phyloP scores from a whole-genome alignment of 495 filamentous ascomycete genomes.

The Entonaema liquescens region DNA sequence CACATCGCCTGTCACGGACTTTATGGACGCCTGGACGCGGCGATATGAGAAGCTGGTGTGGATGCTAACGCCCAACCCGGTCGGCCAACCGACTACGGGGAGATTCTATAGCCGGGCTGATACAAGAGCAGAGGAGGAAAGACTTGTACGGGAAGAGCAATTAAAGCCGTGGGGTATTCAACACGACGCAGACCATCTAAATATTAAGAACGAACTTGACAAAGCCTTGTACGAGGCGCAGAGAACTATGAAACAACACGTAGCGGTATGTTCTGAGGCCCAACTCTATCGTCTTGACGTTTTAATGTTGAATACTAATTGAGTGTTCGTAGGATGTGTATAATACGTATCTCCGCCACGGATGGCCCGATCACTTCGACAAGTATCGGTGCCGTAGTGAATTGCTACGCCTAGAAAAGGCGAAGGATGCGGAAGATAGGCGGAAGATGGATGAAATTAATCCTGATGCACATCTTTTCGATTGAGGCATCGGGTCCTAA shows the following conservation, averaged over 20 bases:
- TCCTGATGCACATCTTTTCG: constrained; percentile 3
- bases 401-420: constrained; percentile 4
- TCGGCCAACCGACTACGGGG: neutral
- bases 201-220: neutral
- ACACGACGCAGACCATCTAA: neutral
- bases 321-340: constrained; percentile 9
- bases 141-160: neutral
- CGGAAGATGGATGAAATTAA: constrained; percentile 3
- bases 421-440: neutral
- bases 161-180: constrained; percentile 5
- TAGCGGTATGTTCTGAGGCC: neutral
- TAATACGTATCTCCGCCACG: constrained; percentile 12
- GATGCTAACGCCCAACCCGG: constrained; percentile 13
- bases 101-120: constrained; percentile 16
- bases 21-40: constrained; percentile 7
- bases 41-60: constrained; percentile 10
- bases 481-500: neutral
- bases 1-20: neutral
- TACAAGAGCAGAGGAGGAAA: neutral
- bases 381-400: constrained; percentile 19
- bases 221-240: neutral
- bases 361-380: constrained; percentile 17
- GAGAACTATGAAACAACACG: neutral
- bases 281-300: neutral
- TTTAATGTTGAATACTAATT: constrained; percentile 1